phyloP scores from a whole-genome alignment of 1,139 yeast species.

The Protomyces gravidus region DNA sequence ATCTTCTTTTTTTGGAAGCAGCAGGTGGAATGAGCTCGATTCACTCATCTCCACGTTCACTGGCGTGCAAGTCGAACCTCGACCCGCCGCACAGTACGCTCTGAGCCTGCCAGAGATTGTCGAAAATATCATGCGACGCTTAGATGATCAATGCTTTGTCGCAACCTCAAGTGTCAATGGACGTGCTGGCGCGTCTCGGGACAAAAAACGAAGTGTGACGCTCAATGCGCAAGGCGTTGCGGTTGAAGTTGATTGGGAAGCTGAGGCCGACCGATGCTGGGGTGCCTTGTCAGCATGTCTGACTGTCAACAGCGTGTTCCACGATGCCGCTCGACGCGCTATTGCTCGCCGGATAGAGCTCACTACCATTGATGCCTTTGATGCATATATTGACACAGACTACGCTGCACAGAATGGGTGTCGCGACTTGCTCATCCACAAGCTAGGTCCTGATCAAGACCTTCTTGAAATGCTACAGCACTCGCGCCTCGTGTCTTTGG shows the following conservation, averaged over 20 bases:
- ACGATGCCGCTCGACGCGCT: background rate
- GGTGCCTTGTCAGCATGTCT: conserved; percentile 16
- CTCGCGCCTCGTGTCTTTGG: conserved; percentile 58
- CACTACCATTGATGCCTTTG: background rate
- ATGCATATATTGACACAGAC: background rate
- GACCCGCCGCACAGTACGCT: background rate
- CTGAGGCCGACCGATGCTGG: background rate
- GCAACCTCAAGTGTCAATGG: background rate
- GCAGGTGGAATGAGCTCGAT: background rate
- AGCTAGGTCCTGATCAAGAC: conserved; percentile 3
- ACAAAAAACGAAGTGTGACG: background rate
- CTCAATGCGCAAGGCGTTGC: background rate
- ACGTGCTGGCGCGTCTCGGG: background rate
- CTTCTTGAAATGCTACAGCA: conserved; percentile 10
- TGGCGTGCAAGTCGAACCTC: background rate
- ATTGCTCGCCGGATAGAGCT: conserved; percentile 8
- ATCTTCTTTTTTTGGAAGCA: background rate
- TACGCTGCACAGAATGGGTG: conserved; percentile 10
- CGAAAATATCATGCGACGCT: conserved; percentile 4
- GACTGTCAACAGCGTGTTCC: conserved; percentile 12
- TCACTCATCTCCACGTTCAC: background rate
- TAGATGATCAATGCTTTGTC: background rate
- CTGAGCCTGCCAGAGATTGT: conserved; percentile 17
- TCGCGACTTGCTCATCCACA: conserved; percentile 18
- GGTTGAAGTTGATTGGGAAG: background rate